phyloP scores from a whole-genome alignment of 441 rosid species.

The Gossypium trilobum region DNA sequence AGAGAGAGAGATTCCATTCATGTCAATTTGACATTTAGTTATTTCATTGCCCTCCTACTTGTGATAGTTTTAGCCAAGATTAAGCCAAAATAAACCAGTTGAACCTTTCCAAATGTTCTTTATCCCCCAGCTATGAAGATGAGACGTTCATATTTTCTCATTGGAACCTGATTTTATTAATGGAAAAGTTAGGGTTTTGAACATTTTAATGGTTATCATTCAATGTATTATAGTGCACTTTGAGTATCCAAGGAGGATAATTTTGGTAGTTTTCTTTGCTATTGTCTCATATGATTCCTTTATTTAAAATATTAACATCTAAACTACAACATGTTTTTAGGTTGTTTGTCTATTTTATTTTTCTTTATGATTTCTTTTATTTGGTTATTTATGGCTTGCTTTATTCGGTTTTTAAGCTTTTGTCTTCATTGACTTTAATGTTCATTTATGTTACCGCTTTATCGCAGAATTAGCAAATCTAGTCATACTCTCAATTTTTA shows the following conservation, averaged over 20 bases:
- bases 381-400: constrained; percentile 4
- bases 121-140: not conserved
- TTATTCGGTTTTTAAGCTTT: not conserved
- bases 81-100: not conserved
- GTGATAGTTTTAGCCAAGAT: not conserved
- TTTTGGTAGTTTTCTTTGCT: not conserved
- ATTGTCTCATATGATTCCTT: not conserved
- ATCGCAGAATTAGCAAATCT: not conserved
- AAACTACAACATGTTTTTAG: not conserved
- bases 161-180: not conserved
- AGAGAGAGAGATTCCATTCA: not conserved
- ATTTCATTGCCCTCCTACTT: not conserved
- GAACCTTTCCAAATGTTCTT: not conserved
- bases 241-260: not conserved
- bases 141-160: not conserved
- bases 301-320: not conserved
- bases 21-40: not conserved
- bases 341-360: not conserved
- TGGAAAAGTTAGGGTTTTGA: not conserved
- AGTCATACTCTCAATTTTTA: not conserved
- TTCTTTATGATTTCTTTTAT: not conserved
- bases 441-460: not conserved
- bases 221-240: not conserved
- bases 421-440: not conserved
- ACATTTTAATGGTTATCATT: not conserved